These are phyloP conservation scores for Eucalyptus erythrocorys DNA, from an alignment of 345 rosid species.

Conservation along the genomic window DNA sequence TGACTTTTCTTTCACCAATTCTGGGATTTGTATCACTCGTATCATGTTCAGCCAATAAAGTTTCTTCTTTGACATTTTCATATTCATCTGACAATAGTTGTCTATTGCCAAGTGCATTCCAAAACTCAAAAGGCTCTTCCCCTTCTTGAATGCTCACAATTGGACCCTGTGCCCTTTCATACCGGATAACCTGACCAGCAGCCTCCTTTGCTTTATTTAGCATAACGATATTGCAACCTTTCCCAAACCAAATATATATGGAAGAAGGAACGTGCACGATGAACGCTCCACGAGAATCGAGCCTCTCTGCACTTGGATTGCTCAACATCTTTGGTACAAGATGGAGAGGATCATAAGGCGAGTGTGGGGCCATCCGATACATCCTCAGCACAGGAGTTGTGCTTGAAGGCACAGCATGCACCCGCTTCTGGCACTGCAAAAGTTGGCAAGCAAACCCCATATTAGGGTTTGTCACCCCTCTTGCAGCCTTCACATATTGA, in stretches of 20 bases:
- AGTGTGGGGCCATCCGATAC: conserved; percentile 69
- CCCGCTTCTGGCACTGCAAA: conserved; percentile 69
- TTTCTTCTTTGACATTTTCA: conserved; percentile 1
- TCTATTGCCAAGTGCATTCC: conserved; percentile 41
- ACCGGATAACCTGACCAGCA: conserved; percentile 53
- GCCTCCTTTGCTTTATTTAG: conserved; percentile 38
- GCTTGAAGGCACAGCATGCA: conserved; percentile 55
- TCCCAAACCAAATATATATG: conserved; percentile 54
- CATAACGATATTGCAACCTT: conserved; percentile 30
- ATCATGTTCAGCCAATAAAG: conserved; percentile 1
- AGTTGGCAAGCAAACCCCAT: conserved; percentile 78
- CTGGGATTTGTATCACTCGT: neutral
- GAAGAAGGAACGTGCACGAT: conserved; percentile 46
- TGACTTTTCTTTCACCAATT: conserved; percentile 25
- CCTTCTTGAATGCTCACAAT: conserved; percentile 32
- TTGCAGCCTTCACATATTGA: conserved; percentile 56
- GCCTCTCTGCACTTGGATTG: conserved; percentile 22
- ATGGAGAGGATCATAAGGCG: conserved; percentile 65
- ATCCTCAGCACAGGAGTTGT: conserved; percentile 43
- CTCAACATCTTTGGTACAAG: conserved; percentile 58
- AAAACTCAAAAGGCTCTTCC: conserved; percentile 44
- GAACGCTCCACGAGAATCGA: conserved; percentile 67
- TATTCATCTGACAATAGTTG: conserved; percentile 13
- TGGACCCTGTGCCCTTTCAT: conserved; percentile 54
- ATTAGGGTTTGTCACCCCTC: conserved; percentile 67